Conservation (phyloP, 2,329 filamentous ascomycete species). For the Phaeosphaeriaceae sp. region DNA sequence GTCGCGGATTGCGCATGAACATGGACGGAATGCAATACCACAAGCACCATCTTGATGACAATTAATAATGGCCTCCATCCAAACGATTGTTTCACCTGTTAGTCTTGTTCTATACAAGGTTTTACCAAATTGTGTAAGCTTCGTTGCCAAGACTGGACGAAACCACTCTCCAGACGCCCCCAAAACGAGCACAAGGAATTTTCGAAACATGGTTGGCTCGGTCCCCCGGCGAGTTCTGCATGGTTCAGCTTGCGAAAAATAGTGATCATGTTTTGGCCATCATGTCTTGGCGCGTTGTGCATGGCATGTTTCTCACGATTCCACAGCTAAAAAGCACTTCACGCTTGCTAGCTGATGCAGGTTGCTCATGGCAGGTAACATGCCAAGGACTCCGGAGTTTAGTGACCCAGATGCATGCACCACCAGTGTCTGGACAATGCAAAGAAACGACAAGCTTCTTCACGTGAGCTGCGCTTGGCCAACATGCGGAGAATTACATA, state of each 20-base stretch:
- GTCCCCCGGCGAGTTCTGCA: constrained; percentile 10
- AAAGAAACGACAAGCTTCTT: neutral
- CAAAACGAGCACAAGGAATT: constrained; percentile 38
- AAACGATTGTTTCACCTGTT: neutral
- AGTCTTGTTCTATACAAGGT: constrained; percentile 21
- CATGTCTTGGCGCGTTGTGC: constrained; percentile 8
- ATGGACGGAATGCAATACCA: neutral
- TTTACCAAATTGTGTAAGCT: constrained; percentile 30
- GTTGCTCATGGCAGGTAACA: constrained; percentile 15
- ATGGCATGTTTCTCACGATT: constrained; percentile 8
- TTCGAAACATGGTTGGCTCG: constrained; percentile 31
- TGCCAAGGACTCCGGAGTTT: constrained; percentile 24
- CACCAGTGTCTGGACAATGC: constrained; percentile 7
- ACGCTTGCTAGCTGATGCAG: constrained; percentile 22
- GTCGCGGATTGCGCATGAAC: neutral
- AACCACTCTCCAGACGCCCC: constrained; percentile 40
- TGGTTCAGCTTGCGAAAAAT: constrained; percentile 18
- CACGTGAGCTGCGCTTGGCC: neutral
- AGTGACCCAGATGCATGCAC: constrained; percentile 13
- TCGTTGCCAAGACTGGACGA: constrained; percentile 38
- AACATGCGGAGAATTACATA: constrained; percentile 25
- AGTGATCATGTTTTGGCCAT: constrained; percentile 14
- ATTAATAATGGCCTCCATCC: neutral
- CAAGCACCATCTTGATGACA: neutral
- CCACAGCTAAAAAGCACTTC: constrained; percentile 19